phyloP scores from a whole-genome alignment of 208 protist species.

The Crithidia sp. region DNA sequence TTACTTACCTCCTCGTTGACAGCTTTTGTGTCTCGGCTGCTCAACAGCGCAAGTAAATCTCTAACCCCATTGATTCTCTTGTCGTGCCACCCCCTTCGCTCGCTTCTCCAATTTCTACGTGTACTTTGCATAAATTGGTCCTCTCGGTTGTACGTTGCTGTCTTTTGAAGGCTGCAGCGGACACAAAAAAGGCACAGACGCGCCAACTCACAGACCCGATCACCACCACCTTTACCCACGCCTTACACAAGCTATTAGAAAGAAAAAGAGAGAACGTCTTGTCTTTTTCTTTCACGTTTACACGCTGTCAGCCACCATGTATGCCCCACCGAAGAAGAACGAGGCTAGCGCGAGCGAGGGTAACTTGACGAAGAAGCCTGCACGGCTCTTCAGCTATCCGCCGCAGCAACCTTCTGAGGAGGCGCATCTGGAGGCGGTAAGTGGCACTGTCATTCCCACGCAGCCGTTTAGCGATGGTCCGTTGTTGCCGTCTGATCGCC shows the following conservation, averaged over 20 bases:
- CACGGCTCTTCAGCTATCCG: background rate
- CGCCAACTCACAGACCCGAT: background rate
- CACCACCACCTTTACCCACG: background rate
- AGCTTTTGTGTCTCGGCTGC: background rate
- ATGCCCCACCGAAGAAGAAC: background rate
- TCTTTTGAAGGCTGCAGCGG: background rate
- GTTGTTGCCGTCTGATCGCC: background rate
- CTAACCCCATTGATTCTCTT: background rate
- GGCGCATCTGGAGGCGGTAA: background rate
- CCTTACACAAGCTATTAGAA: background rate
- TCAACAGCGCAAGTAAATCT: background rate
- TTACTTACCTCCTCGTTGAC: background rate
- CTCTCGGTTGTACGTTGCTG: background rate
- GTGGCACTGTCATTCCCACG: background rate
- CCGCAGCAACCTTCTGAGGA: background rate
- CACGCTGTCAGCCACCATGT: background rate
- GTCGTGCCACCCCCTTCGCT: background rate
- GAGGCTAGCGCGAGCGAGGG: background rate
- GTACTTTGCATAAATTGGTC: background rate
- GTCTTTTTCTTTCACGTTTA: background rate
- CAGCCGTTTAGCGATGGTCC: background rate
- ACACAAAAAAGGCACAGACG: background rate
- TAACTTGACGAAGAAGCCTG: background rate
- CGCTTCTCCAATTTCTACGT: background rate
- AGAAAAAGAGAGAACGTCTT: conserved; percentile 2